Evolutionary conservation across 768 basidiomycete genomes (phyloP), one percentile per base, ranked within the genome.

Genomic region (Paxillus involutus): DNA sequence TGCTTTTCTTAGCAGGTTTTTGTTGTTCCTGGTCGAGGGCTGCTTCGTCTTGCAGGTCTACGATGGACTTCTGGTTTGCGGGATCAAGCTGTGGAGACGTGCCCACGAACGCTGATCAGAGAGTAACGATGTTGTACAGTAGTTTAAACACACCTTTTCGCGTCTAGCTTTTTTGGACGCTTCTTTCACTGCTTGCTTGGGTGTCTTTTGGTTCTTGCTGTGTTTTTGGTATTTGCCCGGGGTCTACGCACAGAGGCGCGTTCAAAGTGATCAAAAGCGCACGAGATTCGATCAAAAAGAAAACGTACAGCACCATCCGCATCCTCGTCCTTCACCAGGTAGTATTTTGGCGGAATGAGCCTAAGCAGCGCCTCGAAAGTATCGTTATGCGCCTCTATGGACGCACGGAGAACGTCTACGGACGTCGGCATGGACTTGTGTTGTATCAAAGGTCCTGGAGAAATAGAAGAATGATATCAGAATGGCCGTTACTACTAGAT

Each of bases 291-390:
- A 33, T 17, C 9, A 13, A 21, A 9, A 39, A 32, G n/a, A 19
- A 35, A 12, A 58, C 68, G 49, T 21, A 68, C 63, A 37, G 39
- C 12, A 6, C 43, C 36, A 40, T 60, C 57, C 17, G 39, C 39
- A 45, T 42, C 45, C 36, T 59, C 50, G 17, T 59, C 55, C 40
- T 58, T 61, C 32, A 63, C 55, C 1, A 97, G 75, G 71, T 98
- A 98, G 68, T 89, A 93, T 74, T 88, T 88, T 6, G 94, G 80
- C 0, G 96, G 96, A 51, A 98, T 97, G 44, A 97, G 81, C 39
- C 79, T 83, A 2, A 97, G 76, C 5, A 98, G 76, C 0, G 83
- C 76, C 64, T 94, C 92, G 62, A 99, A 98, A 0, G 85, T 83
- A 26, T 81, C 82, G 66, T 98, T 97, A 73, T 97, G 94, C 40